Evolutionary conservation across 805 yeast species (phyloP), one percentile per base, ranked within the genome.

Genomic region (Saccharomycopsis capsularis): DNA sequence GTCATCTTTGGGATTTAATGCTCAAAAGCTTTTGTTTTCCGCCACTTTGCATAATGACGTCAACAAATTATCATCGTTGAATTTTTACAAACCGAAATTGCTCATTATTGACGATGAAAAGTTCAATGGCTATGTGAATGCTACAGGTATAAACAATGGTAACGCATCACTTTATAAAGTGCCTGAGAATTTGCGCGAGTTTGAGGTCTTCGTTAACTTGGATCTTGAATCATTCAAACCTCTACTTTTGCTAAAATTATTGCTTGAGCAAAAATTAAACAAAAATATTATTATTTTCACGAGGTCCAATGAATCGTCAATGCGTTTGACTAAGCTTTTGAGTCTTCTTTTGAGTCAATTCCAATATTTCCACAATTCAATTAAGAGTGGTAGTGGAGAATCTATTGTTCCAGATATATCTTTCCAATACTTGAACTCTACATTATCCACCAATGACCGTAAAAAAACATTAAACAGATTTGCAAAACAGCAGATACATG

Each of bases 31-130:
- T 63, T 74, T 93, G 2, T 88, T 93, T 60, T 82, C 95, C 44
- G 99, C 99, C 5, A 93, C 99, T 0, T 73, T 93, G 46, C 88
- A 97, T 3, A 82, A 96, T 2, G 95, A 90, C 62, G 86, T 97
- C 0, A 95, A 93, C 25, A 87, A 85, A 60, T 68, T 93, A 48
- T 75, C 91, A 6, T 75, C 78, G 41, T 71, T 93, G 51, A 78
- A 82, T 45, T 76, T 93, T 54, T 69, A 70, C 50, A 73, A 71
- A 56, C 97, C 95, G n/a, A 73, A 82, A 58, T 64, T 93, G 42
- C 69, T 86, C 37, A 79, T 88, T 50, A 82, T 90, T 40, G 86
- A 89, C 52, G 76, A 77, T 45, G 67, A 73, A 40, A 64, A 71
- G 30, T 48, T 56, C 6, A 39, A 57, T 9, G 34, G 30, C 9